These are phyloP conservation scores for Xylaria digitata DNA, from an alignment of 2,329 filamentous ascomycete species.

Conservation along the genomic window DNA sequence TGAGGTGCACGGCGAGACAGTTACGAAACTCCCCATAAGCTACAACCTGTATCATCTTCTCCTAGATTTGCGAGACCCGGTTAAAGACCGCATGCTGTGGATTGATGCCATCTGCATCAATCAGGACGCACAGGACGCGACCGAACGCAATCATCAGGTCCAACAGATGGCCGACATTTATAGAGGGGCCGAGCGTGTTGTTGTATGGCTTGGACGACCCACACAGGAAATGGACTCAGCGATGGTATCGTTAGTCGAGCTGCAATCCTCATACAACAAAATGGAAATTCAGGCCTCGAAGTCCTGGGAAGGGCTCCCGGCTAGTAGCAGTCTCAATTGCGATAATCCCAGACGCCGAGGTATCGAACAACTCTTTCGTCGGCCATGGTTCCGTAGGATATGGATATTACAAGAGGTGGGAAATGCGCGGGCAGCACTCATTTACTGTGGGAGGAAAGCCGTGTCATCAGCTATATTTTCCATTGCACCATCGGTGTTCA, in stretches of 20 bases:
- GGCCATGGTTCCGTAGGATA: slow-evolving; percentile 14
- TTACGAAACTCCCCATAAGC: neutral
- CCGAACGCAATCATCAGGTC: slow-evolving; percentile 9
- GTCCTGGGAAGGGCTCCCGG: neutral
- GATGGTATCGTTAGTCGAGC: neutral
- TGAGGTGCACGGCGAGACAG: neutral
- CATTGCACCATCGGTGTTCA: neutral
- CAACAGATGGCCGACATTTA: slow-evolving; percentile 17
- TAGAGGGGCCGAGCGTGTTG: neutral
- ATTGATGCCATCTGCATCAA: no score
- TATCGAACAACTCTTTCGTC: slow-evolving; percentile 8
- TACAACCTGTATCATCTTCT: neutral
- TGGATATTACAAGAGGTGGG: slow-evolving; percentile 23
- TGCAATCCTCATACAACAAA: neutral
- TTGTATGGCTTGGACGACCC: slow-evolving; percentile 12
- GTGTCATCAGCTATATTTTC: slow-evolving; percentile 1
- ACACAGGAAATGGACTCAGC: neutral
- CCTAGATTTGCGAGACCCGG: neutral
- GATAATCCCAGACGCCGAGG: neutral
- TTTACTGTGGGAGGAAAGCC: neutral
- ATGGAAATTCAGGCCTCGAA: neutral
- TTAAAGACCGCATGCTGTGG: slow-evolving; percentile 14
- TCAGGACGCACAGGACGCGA: neutral
- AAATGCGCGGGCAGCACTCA: slow-evolving; percentile 4
- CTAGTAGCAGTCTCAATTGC: no score